Conservation (phyloP, 2,329 filamentous ascomycete genomes). For the Penicillium rolfsii region DNA sequence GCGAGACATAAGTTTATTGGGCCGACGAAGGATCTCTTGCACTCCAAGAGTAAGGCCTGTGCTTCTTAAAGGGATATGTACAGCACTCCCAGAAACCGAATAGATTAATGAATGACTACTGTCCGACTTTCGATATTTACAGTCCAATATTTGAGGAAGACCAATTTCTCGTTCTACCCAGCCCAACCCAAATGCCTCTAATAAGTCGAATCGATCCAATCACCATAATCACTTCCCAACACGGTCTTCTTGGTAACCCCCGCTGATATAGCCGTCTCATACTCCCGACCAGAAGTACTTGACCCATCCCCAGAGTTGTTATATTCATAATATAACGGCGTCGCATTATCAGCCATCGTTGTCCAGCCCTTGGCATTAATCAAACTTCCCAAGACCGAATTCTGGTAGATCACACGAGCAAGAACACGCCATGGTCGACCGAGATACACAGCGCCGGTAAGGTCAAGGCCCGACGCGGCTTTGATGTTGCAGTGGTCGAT, state of each 20-base stretch:
- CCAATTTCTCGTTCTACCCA: neutral
- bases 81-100: neutral
- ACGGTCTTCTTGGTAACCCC: conserved; percentile 33
- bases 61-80: conserved; percentile 1
- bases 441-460: conserved; percentile 35
- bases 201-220: conserved; percentile 27
- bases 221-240: conserved; percentile 27
- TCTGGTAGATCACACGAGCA: conserved; percentile 42
- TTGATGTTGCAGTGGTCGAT: conserved; percentile 36
- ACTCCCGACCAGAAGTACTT: conserved; percentile 24
- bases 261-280: conserved; percentile 28
- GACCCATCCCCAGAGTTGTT: conserved; percentile 34
- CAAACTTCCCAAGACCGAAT: conserved; percentile 32
- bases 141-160: no score
- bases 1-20: conserved; percentile 18
- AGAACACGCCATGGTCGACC: conserved; percentile 41
- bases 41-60: conserved; percentile 5
- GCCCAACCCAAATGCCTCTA: neutral
- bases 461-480: conserved; percentile 22
- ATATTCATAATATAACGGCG: conserved; percentile 38
- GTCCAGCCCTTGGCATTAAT: conserved; percentile 41
- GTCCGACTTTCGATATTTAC: neutral
- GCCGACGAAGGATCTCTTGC: conserved; percentile 13
- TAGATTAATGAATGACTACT: neutral
- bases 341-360: conserved; percentile 36